A percentile compares a stretch with the other conserved stretches of the same genome.
Conservation (phyloP, 768 basidiomycete genomes). For the Naematelia aurantialba region DNA sequence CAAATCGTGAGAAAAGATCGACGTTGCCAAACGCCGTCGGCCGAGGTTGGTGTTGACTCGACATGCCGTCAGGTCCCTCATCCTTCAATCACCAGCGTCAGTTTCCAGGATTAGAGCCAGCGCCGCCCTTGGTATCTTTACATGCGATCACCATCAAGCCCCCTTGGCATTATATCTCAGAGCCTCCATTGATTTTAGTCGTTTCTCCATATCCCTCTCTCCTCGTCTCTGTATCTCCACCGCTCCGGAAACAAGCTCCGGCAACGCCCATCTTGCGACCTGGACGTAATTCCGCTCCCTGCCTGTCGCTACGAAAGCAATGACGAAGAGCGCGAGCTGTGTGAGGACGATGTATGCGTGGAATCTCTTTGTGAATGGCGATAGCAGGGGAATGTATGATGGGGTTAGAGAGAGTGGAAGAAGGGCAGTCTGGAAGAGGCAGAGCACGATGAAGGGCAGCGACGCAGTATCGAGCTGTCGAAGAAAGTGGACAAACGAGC, state of each 20-base stretch:
- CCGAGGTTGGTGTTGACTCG: not conserved
- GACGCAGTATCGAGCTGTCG: constrained; percentile 6
- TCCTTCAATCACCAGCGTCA: not conserved
- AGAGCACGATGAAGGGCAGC: constrained; percentile 11
- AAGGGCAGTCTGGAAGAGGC: constrained; percentile 20
- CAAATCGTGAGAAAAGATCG: no score
- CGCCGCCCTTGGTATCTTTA: not conserved
- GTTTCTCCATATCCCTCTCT: constrained; percentile 21
- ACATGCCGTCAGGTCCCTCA: not conserved
- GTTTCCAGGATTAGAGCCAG: not conserved
- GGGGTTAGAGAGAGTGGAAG: constrained; percentile 37
- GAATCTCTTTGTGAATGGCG: constrained; percentile 3
- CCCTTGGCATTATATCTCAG: constrained; percentile 35
- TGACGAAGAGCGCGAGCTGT: constrained; percentile 20
- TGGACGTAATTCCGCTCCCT: constrained; percentile 4
- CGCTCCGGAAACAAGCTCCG: constrained; percentile 20
- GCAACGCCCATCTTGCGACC: constrained; percentile 27
- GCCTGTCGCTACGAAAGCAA: constrained; percentile 1
- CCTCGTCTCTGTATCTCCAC: constrained; percentile 27
- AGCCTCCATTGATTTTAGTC: constrained; percentile 19
- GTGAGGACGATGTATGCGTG: constrained; percentile 22
- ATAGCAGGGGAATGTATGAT: constrained; percentile 6
- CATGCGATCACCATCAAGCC: constrained; percentile 2
- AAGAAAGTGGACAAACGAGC: constrained; percentile 18
- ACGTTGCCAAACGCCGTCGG: no score